Conservation (phyloP, 2,329 filamentous ascomycete species). For the Spiromastix sp. region DNA sequence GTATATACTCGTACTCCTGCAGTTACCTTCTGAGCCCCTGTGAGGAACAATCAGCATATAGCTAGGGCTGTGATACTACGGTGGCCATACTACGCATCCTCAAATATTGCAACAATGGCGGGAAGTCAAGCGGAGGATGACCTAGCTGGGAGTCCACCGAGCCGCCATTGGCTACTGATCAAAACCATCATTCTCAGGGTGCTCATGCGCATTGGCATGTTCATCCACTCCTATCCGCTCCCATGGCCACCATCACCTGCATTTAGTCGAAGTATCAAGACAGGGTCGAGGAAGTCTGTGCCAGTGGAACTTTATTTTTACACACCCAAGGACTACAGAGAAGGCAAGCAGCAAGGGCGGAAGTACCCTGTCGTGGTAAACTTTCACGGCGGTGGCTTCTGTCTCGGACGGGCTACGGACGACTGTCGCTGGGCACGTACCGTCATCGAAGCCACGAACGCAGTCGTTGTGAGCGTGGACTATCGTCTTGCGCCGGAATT, state of each 20-base stretch:
- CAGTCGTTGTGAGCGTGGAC: slow-evolving; percentile 51
- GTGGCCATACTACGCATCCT: no score
- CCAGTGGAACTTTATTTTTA: slow-evolving; percentile 58
- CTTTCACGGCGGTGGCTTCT: slow-evolving; percentile 56
- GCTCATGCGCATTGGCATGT: slow-evolving; percentile 60
- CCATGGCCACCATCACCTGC: slow-evolving; percentile 50
- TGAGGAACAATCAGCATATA: no score
- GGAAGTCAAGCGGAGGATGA: slow-evolving; percentile 14
- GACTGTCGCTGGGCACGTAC: slow-evolving; percentile 50
- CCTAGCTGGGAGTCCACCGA: no score
- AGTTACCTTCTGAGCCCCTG: no score
- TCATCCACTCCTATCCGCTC: slow-evolving; percentile 51
- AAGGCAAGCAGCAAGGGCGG: slow-evolving; percentile 26
- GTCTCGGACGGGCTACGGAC: slow-evolving; percentile 48
- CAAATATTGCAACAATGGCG: no score
- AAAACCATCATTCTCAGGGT: slow-evolving; percentile 58
- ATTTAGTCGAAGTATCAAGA: slow-evolving; percentile 51
- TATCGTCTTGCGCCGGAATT: slow-evolving; percentile 52
- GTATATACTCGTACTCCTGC: no score
- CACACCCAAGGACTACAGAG: slow-evolving; percentile 37
- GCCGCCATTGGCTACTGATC: slow-evolving; percentile 48
- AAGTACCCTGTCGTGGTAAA: slow-evolving; percentile 51
- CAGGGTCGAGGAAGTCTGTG: no score
- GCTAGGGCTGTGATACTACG: no score
- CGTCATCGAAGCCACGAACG: slow-evolving; percentile 45